Base-by-base conservation (phyloP, 139 green algal genomes). In the Chlamydomonas applanata region DNA sequence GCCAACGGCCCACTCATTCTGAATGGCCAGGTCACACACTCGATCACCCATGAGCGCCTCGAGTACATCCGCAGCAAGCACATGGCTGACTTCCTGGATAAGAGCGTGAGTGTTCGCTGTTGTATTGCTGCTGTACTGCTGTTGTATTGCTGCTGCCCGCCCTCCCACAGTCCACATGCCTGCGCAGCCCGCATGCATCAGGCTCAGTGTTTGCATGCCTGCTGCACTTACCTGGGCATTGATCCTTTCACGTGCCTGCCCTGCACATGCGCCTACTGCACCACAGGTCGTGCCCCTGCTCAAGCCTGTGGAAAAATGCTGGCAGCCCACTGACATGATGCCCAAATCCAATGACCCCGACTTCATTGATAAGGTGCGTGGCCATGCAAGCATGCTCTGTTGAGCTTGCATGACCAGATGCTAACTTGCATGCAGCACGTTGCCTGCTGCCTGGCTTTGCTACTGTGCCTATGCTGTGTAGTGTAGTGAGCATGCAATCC, bases 321-420 rank as follows among this genome's bases (percentile, higher is more conserved):
- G 96, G 96, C 96, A 99, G 89, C 94, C 96, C n/a, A 69, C 87
- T 53, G 96, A 99, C 82, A 97, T 94, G 74, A 85, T 99, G 52
- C 96, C 96, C n/a, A 74, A 91, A 22, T 89, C 94, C 25, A 79
- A 90, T 66, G 86, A 88, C 24, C 81, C 88, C 25, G 86, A 95
- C 62, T 99, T 99, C 79, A 34, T 98, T 22, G 96, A 98, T 56
- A 78, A 96, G 81, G 91, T 94, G 64, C 0, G 73, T 49, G 33
- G 40, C 40, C 7, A 11, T 59, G 40, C 40, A 19, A 49, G 7
- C 40, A 7, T 49, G 7, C 7, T 49, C 11, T 7, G 7, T 19
- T 49, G 40, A 11, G 40, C 40, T 49, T 49, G 40, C 40, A 49
- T 7, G n/a, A n/a, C n/a, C n/a, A n/a, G n/a, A n/a, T n/a, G n/a